Evolutionary conservation across 1,139 yeast genomes (phyloP), one percentile per base, ranked within the genome.

Genomic region (Yamadazyma oceani): DNA sequence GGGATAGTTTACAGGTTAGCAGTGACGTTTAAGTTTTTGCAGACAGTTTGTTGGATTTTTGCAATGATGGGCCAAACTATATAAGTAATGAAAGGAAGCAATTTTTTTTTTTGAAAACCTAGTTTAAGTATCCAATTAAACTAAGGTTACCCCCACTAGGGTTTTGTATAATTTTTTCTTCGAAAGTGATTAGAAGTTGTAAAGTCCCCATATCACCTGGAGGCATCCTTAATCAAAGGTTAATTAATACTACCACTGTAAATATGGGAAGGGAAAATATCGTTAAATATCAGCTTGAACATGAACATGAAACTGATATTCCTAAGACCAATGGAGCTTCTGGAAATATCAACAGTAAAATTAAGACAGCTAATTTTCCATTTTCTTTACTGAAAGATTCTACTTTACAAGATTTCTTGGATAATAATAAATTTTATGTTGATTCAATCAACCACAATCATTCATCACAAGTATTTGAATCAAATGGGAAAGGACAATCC

Each of bases 401-500:
- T 11, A 66, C 75, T 3, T 57, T 86, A 37, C 71, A 76, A 34
- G 90, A 86, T 39, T 80, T 78, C 53, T 66, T 90, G 32, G 65
- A 74, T 41, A 80, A 85, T 54, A 92, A 92, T 66, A 71, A 67
- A 49, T 69, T 68, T 39, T 86, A 81, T 74, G 86, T 87, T 17
- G 79, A 79, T 42, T 66, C 76, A 29, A 70, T 83, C 44, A 75
- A 77, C 39, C 67, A 69, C 27, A 69, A 73, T 39, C 78, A 83
- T 53, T 88, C 95, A 2, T 69, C 72, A 26, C 58, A 64, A 43
- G 66, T 89, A 12, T 80, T 89, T 56, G 80, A 79, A 35, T 56
- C 77, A 40, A 87, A 89, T 53, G 92, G 81, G 1, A 71, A 78
- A 56, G 97, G 97, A 38, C 98, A 92, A 63, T 63, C 80, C 13